Conservation (phyloP, 169 alveolate genomes). For the Plasmodium yoelii region DNA sequence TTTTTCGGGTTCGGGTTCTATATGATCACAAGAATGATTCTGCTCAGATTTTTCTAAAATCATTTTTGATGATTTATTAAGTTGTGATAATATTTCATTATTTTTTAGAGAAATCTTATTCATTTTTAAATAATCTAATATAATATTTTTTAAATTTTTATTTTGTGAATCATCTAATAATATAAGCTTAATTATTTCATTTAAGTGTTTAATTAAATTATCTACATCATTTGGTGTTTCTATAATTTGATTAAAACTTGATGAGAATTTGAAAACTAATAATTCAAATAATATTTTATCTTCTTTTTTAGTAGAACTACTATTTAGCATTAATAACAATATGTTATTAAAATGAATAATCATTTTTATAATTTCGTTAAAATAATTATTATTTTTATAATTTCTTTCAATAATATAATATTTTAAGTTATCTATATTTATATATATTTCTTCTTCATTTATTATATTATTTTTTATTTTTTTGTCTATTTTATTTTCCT, state of each 20-base stretch:
- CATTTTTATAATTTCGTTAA: slow-evolving; percentile 66
- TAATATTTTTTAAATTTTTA: slow-evolving; percentile 19
- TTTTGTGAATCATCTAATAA: slow-evolving; percentile 25
- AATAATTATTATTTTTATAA: slow-evolving; percentile 46
- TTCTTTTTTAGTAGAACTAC: slow-evolving; percentile 14
- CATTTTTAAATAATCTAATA: slow-evolving; percentile 15
- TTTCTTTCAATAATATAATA: slow-evolving; percentile 53
- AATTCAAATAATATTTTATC: slow-evolving; percentile 59
- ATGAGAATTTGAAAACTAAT: slow-evolving; percentile 33
- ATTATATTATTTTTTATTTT: not conserved
- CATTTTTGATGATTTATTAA: not conserved
- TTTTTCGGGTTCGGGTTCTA: not conserved
- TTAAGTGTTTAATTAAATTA: slow-evolving; percentile 40
- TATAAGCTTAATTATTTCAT: slow-evolving; percentile 49
- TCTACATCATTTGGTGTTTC: slow-evolving; percentile 24
- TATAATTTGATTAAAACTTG: slow-evolving; percentile 46
- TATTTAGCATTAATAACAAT: slow-evolving; percentile 38
- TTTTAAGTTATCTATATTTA: slow-evolving; percentile 40
- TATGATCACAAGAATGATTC: too few relatives aligned
- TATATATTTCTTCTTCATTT: slow-evolving; percentile 3
- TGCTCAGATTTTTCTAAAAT: not conserved
- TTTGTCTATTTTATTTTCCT: not conserved
- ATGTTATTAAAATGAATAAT: slow-evolving; percentile 65
- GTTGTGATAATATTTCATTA: slow-evolving; percentile 32
- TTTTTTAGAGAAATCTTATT: slow-evolving; percentile 40